Evolutionary conservation across 306 rosid species (phyloP), one percentile per base, ranked within the genome.

Genomic region (Mucuna pruriens): DNA sequence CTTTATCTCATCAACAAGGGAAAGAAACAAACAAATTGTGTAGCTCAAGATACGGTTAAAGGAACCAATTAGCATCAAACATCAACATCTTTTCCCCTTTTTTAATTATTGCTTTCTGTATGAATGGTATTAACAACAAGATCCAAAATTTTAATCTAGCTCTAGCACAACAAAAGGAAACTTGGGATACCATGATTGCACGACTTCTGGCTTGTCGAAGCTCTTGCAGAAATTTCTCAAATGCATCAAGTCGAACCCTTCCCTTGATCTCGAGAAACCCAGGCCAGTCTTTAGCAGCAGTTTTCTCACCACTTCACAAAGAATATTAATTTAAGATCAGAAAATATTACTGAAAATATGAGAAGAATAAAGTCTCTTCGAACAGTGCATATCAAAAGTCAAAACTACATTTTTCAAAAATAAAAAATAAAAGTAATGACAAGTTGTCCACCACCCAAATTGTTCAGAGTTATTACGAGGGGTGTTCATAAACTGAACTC

Each of bases 161-260:
- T 66, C 78, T 67, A 70, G 87, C 74, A 87, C 86, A 85, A 84
- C 52, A 82, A 87, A 85, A 83, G 66, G 44, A 80, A 92, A 83
- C 89, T 82, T 76, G 68, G 82, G 82, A 85, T 96, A 96, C 99
- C 99, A 96, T 96, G 90, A 96, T 91, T 83, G 98, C 98, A 83
- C 98, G 98, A 78, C 88, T 93, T 51, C 97, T 89, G 62, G 99
- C 90, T 74, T 74, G 84, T 19, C 94, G 98, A 85, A 96, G 99
- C 87, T 92, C 93, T 62, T 84, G 94, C 62, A 96, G 94, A 74
- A 96, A 96, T 87, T 93, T 92, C 86, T 93, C 93, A 80, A 96
- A 96, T 39, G 97, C 94, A 60, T 93, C 97, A 4, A 93, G 94
- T 75, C 94, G 91, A 49, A 96, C 99, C 86, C 98, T 93, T 62